Evolutionary conservation across 257 asterid genomes (phyloP).

Genomic region (Solanum chaucha): DNA sequence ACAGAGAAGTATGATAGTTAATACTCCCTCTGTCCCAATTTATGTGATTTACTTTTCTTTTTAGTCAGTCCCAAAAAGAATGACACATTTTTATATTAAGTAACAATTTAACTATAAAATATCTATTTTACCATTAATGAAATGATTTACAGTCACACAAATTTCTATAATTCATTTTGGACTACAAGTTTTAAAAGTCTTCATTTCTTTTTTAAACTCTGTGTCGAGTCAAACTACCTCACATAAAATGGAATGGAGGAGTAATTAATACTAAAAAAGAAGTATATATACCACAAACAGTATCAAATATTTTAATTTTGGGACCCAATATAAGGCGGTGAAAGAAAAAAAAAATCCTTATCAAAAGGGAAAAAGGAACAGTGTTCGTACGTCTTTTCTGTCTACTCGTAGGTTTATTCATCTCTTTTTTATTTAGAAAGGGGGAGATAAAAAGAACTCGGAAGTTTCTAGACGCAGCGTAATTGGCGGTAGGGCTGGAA

Average conservation of each 20-base stretch:
- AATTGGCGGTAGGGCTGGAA: neutral
- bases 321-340: neutral
- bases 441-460: neutral
- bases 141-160: too few relatives aligned
- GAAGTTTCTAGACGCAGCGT: neutral
- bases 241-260: too few relatives aligned
- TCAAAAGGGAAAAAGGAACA: neutral
- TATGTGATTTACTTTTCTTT: too few relatives aligned
- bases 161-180: too few relatives aligned
- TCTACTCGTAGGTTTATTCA: neutral
- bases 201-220: rapidly evolving
- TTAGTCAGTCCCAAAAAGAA: too few relatives aligned
- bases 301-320: neutral
- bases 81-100: too few relatives aligned
- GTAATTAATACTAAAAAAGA: neutral
- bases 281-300: neutral
- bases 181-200: too few relatives aligned
- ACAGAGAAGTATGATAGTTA: too few relatives aligned
- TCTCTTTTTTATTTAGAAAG: neutral
- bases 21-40: too few relatives aligned
- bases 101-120: too few relatives aligned
- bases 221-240: too few relatives aligned
- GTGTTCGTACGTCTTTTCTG: neutral
- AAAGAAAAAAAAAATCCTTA: neutral
- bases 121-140: too few relatives aligned